Percentiles rank a stretch among this genome's conserved stretches.
Evolutionary conservation across 495 filamentous ascomycete species (phyloP).

Genomic region (Lasiosphaeria hispida): DNA sequence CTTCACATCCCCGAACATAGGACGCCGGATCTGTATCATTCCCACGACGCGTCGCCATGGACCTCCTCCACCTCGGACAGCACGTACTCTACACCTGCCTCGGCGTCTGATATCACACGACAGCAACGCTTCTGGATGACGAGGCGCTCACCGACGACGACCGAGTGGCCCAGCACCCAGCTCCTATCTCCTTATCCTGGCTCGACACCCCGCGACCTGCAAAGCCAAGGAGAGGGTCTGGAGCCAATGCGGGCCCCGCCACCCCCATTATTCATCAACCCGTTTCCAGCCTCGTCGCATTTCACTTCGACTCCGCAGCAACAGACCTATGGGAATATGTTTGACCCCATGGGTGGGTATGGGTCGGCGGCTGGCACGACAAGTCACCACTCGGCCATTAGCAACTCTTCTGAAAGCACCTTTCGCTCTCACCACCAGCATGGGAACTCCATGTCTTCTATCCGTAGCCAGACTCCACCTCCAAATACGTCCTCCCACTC

Average conservation of each 20-base stretch:
- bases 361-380: conserved; percentile 18
- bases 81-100: conserved; percentile 43
- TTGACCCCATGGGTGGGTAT: conserved; percentile 23
- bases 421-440: conserved; percentile 23
- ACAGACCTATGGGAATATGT: conserved; percentile 18
- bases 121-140: conserved; percentile 10
- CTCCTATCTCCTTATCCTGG: conserved; percentile 27
- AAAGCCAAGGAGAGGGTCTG: conserved; percentile 24
- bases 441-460: conserved; percentile 30
- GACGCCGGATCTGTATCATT: conserved; percentile 25
- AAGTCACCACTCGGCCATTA: conserved; percentile 13
- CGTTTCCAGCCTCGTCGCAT: conserved; percentile 22
- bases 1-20: conserved; percentile 19
- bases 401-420: conserved; percentile 10
- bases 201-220: conserved; percentile 21
- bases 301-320: conserved; percentile 3
- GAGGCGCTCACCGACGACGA: conserved; percentile 13
- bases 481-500: conserved; percentile 40
- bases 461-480: conserved; percentile 44
- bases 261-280: conserved; percentile 16
- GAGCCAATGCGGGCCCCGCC: conserved; percentile 25
- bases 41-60: conserved; percentile 44
- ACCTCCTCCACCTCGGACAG: conserved; percentile 50
- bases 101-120: conserved; percentile 33
- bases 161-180: conserved; percentile 15